These are phyloP conservation scores for Suillus weaverae DNA, from an alignment of 768 basidiomycete species.

Conservation along the genomic window DNA sequence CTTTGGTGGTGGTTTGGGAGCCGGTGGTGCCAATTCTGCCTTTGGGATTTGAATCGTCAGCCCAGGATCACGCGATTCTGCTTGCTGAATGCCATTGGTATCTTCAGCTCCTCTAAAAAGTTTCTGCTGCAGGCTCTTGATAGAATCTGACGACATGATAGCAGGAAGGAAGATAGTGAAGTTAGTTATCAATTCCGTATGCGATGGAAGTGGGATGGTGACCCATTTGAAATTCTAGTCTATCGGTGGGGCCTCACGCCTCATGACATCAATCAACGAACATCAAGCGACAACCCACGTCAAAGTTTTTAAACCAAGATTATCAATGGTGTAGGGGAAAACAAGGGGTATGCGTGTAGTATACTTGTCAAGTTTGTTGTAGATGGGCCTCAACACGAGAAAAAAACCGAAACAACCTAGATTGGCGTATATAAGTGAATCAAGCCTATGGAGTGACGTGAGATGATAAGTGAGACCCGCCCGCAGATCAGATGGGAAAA, in stretches of 20 bases:
- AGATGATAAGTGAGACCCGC: slow-evolving; percentile 24
- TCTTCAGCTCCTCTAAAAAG: slow-evolving; percentile 55
- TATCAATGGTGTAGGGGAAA: slow-evolving; percentile 8
- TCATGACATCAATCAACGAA: neutral
- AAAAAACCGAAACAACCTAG: neutral
- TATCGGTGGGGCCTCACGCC: neutral
- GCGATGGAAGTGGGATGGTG: neutral
- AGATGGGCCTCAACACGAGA: slow-evolving; percentile 1
- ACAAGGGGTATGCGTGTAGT: slow-evolving; percentile 25
- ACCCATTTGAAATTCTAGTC: slow-evolving; percentile 22
- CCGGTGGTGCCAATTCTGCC: slow-evolving; percentile 35
- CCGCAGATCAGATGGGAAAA: slow-evolving; percentile 28
- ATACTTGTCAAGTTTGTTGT: slow-evolving; percentile 13
- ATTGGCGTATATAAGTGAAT: slow-evolving; percentile 9
- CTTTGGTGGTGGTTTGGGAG: slow-evolving; percentile 43
- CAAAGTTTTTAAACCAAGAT: neutral
- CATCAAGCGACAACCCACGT: neutral
- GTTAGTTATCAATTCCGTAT: neutral
- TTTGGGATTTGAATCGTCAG: slow-evolving; percentile 78
- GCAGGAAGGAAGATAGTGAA: slow-evolving; percentile 12
- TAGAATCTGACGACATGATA: slow-evolving; percentile 44
- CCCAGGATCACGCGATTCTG: slow-evolving; percentile 29
- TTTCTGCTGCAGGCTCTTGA: slow-evolving; percentile 71
- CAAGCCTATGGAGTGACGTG: slow-evolving; percentile 12
- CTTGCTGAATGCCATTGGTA: slow-evolving; percentile 18